phyloP scores from a whole-genome alignment of 2,329 filamentous ascomycete species.

The Fusarium graminum region DNA sequence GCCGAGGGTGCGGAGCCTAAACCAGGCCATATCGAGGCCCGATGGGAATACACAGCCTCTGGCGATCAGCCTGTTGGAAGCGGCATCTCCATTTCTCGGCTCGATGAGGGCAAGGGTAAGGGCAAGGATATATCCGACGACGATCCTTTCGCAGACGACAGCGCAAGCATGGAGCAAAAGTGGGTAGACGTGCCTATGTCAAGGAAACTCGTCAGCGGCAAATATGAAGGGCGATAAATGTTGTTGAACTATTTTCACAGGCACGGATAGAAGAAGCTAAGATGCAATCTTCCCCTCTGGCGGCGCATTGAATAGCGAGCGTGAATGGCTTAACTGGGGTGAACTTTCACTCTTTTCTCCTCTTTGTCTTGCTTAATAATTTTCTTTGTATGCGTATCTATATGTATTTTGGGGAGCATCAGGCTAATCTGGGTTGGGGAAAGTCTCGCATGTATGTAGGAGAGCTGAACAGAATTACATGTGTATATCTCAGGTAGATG shows the following conservation, averaged over 20 bases:
- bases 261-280: constrained; percentile 42
- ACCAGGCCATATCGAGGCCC: constrained; percentile 82
- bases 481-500: constrained; percentile 25
- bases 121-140: constrained; percentile 64
- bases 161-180: constrained; percentile 49
- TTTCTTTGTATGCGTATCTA: constrained; percentile 37
- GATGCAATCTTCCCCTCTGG: constrained; percentile 50
- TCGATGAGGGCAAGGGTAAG: constrained; percentile 65
- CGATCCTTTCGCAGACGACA: constrained; percentile 77
- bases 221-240: constrained; percentile 71
- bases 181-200: constrained; percentile 78
- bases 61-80: constrained; percentile 64
- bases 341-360: constrained; percentile 37
- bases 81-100: constrained; percentile 73
- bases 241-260: constrained; percentile 21
- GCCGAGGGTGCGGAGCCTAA: constrained; percentile 78
- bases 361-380: constrained; percentile 16
- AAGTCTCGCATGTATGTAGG: constrained; percentile 16
- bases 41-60: constrained; percentile 74
- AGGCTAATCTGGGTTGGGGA: constrained; percentile 17
- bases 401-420: constrained; percentile 18
- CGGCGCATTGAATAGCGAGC: constrained; percentile 51
- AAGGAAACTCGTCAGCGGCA: constrained; percentile 79
- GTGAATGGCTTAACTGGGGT: constrained; percentile 44
- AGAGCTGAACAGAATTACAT: constrained; percentile 31